Percentiles rank a stretch among this genome's conserved stretches.
These are phyloP conservation scores for Trichosporon ovoides DNA, from an alignment of 1,284 basidiomycete species.

Conservation along the genomic window DNA sequence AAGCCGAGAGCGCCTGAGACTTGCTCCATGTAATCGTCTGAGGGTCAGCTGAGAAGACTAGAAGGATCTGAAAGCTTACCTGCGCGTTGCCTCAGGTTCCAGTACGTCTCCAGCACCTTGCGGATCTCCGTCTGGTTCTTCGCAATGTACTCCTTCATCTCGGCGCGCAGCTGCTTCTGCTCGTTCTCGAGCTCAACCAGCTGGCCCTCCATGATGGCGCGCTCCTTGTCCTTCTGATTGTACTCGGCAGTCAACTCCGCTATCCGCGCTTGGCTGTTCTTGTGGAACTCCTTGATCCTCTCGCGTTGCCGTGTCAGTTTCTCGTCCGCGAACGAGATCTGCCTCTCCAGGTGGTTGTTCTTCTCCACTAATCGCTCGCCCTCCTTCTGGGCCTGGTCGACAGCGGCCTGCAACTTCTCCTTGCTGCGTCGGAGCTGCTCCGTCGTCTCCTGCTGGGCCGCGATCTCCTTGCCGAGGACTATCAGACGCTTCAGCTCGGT, in stretches of 20 bases:
- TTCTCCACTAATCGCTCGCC: constrained; percentile 56
- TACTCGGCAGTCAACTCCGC: constrained; percentile 6
- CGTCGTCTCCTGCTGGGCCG: constrained; percentile 61
- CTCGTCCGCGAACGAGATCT: constrained; percentile 66
- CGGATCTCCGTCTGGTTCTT: constrained; percentile 67
- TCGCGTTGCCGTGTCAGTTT: constrained; percentile 53
- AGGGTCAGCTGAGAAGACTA: constrained; percentile 3
- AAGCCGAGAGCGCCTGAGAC: constrained; percentile 22
- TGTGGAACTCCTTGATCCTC: constrained; percentile 65
- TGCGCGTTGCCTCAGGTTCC: constrained; percentile 68
- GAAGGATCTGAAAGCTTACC: constrained; percentile 52
- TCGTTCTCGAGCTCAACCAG: constrained; percentile 28
- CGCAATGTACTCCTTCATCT: constrained; percentile 70
- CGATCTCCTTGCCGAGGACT: constrained; percentile 51
- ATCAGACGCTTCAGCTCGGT: constrained; percentile 51
- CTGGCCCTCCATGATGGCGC: constrained; percentile 4
- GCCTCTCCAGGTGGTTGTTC: constrained; percentile 64
- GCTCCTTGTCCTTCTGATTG: constrained; percentile 8
- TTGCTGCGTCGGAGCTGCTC: constrained; percentile 62
- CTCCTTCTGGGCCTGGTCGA: constrained; percentile 67
- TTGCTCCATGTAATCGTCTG: constrained; percentile 45
- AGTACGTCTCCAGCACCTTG: constrained; percentile 69
- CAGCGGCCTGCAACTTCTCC: constrained; percentile 58
- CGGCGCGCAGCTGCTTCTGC: constrained; percentile 31
- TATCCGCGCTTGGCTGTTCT: constrained; percentile 26